These are phyloP conservation scores for Keithomyces neogunnii DNA, from an alignment of 2,329 filamentous ascomycete genomes.

Conservation along the genomic window DNA sequence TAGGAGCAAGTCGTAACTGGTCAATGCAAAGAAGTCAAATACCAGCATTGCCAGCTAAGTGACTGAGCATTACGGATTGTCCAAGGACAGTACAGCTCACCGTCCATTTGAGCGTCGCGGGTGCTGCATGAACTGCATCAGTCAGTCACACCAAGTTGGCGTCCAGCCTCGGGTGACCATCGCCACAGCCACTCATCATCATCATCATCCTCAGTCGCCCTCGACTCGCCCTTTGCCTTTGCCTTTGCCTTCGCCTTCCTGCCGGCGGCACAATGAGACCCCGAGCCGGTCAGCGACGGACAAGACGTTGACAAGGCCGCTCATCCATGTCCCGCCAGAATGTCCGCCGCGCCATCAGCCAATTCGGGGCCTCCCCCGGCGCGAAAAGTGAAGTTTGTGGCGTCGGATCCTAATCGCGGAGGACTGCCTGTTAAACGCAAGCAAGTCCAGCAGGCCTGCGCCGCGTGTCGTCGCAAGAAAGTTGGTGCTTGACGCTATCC, in stretches of 20 bases:
- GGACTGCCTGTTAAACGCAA: constrained; percentile 51
- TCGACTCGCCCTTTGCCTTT: not conserved
- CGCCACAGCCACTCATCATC: not conserved
- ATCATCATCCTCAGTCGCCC: too few species aligned
- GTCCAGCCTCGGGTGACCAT: not conserved
- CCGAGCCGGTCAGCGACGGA: not conserved
- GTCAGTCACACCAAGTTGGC: too few species aligned
- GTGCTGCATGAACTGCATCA: too few species aligned
- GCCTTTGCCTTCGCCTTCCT: not conserved
- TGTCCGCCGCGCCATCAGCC: constrained; percentile 11
- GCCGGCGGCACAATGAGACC: not conserved
- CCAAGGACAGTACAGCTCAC: too few species aligned
- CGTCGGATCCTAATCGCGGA: constrained; percentile 37
- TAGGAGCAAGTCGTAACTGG: too few species aligned
- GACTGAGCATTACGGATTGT: too few species aligned
- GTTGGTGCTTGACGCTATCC: constrained; percentile 17
- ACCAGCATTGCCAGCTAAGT: too few species aligned
- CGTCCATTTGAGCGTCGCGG: too few species aligned
- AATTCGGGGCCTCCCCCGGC: constrained; percentile 4
- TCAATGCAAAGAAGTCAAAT: too few species aligned
- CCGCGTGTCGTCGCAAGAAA: constrained; percentile 46
- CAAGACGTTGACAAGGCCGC: not conserved
- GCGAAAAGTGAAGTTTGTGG: constrained; percentile 45
- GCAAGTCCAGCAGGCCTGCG: constrained; percentile 51
- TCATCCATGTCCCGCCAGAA: constrained; percentile 9